A percentile compares a stretch with the other conserved stretches of the same genome.
These are phyloP conservation scores for Lasiodiplodia hormozganensis DNA, from an alignment of 2,329 filamentous ascomycete genomes.

Conservation along the genomic window DNA sequence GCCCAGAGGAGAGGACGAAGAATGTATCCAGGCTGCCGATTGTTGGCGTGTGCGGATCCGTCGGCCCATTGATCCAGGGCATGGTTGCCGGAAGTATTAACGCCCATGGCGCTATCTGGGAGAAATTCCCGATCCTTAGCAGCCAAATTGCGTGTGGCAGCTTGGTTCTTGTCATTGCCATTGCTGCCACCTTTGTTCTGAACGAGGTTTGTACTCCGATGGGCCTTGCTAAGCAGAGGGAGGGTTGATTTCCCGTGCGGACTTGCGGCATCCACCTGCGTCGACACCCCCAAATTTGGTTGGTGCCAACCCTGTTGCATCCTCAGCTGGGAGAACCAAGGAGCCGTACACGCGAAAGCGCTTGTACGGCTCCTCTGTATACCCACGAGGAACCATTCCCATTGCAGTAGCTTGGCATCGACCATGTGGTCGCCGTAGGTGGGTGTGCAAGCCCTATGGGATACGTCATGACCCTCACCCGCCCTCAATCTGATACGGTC, in stretches of 20 bases:
- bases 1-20: constrained; percentile 45
- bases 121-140: constrained; percentile 51
- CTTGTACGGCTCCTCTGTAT: background rate
- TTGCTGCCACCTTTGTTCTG: constrained; percentile 49
- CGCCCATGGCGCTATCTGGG: constrained; percentile 51
- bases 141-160: constrained; percentile 53
- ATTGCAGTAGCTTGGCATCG: background rate
- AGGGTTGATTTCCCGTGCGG: background rate
- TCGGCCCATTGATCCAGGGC: constrained; percentile 54
- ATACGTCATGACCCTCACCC: constrained; percentile 13
- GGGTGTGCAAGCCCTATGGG: background rate
- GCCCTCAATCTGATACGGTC: constrained; percentile 2
- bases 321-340: background rate
- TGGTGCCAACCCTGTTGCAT: background rate
- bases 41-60: constrained; percentile 53
- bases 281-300: background rate
- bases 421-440: background rate
- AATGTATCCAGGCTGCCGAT: constrained; percentile 54
- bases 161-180: constrained; percentile 50
- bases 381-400: background rate
- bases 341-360: background rate
- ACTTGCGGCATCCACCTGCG: background rate
- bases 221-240: background rate
- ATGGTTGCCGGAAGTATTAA: constrained; percentile 51
- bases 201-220: constrained; percentile 45